Base-by-base conservation (phyloP, 1,284 basidiomycete species). In the Fistulinella cinereoalba region DNA sequence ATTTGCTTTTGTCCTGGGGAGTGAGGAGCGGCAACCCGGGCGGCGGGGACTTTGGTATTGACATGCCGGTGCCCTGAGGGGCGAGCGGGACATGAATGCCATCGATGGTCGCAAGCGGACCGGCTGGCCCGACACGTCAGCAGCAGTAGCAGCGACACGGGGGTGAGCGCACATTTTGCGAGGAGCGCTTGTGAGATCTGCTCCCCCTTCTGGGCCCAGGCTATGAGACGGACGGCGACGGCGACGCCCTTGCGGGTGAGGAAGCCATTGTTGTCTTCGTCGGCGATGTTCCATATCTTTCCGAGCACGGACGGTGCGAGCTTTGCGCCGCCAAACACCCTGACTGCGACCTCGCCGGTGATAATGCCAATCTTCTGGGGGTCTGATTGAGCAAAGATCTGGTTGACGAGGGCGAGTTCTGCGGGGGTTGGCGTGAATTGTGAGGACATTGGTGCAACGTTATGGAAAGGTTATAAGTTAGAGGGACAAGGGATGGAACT, bases 261-360 rank as follows among this genome's bases (percentile, higher is more conserved):
- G 70, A 88, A 93, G 4, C 95, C 95, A 53, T 90, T 90, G 73
- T 97, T 94, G 37, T 92, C 87, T 42, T 88, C 85, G 73, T 99
- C 97, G 33, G 94, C 86, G 50, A 98, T 71, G 44, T 76, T 80
- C 96, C 97, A 99, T 57, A 99, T 87, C 72, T 97, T 89, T 34
- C 94, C 93, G 49, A 99, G 83, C 28, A 80, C 76, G n/a, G 77
- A 71, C 8, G 90, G 83, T 24, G 81, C 70, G 46, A 96, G 79
- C 57, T 87, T 86, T 37, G 91, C 85, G 45, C 89, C 85, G 49
- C 80, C 75, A 58, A 95, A 89, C 46, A 92, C 72, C 61, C 80
- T 81, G 64, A 94, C 83, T 32, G 91, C 92, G 56, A 86, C 83
- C 50, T 92, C 88, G 57, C 92, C 91, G 16, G 88, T 88, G 61